Base-by-base conservation (phyloP, 192 early-diverging fungal genomes). In the Lobosporangium transversale region DNA sequence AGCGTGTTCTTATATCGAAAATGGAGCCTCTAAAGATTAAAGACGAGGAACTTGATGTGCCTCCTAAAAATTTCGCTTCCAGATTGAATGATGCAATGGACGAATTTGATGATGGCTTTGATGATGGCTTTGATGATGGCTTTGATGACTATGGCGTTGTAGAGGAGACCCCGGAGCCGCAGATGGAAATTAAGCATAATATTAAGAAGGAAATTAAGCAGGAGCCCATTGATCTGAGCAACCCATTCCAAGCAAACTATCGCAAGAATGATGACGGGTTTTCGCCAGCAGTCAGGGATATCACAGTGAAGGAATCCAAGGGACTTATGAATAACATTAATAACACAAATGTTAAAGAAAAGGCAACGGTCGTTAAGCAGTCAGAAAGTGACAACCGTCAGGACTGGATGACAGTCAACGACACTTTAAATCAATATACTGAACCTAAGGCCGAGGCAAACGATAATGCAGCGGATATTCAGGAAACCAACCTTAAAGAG, bases 341-440 rank as follows among this genome's bases (percentile, higher is more conserved):
- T 53, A 61, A 69, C 40, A 50, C 44, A 3, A 70, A 53, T 40
- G 55, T 49, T 15, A 58, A 58, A 29, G 62, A 79, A 42, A 56
- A 73, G 23, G 63, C 66, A 29, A 68, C 68, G 3, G 64, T 67
- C 6, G 43, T 78, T 43, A 66, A 69, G 54, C 32, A 69, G 45
- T 32, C 60, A 3, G 70, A 71, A 33, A 64, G 24, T 2, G 63
- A 66, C 21, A 50, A 33, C 27, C 56, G 50, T 15, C 57, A 56
- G 42, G 55, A 70, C 51, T 65, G 65, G 55, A 70, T 78, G 66
- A 56, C 58, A 2, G 58, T 69, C 27, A 68, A 68, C 18, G 51
- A 20, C 30, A 45, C 59, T 31, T 47, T 70, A 15, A 70, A 74
- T 20, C 54, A 58, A 21, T 51, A 48, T 20, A 14, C 32, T 9